Percentiles rank a stretch among this genome's conserved stretches.
These are phyloP conservation scores for Aspergillus melleus DNA, from an alignment of 2,329 filamentous ascomycete genomes.

Conservation along the genomic window DNA sequence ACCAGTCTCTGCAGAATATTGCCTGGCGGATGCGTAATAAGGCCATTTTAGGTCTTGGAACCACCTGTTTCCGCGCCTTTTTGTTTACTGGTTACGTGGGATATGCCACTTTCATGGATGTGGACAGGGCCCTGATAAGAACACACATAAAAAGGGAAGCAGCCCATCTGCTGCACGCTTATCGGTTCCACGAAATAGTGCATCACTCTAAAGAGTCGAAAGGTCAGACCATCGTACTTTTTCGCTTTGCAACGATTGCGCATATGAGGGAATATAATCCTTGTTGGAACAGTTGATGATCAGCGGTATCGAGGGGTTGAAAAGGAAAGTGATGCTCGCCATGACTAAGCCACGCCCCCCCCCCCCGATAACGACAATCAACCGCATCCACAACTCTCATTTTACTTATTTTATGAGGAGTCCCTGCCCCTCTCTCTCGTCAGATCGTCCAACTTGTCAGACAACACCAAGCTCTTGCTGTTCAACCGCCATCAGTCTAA, in stretches of 20 bases:
- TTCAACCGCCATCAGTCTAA: background rate
- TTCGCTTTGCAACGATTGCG: background rate
- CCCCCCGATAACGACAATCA: too few species aligned
- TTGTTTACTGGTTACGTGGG: background rate
- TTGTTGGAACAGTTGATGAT: background rate
- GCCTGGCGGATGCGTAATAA: background rate
- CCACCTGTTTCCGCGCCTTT: background rate
- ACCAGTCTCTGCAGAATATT: background rate
- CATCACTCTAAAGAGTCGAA: background rate
- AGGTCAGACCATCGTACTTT: background rate
- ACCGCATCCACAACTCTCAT: background rate
- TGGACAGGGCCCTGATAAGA: background rate
- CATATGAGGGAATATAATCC: background rate
- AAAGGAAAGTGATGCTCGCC: background rate
- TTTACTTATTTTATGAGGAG: background rate
- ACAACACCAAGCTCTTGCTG: background rate
- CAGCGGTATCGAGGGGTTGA: background rate
- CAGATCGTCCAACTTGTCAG: background rate
- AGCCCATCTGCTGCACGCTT: background rate
- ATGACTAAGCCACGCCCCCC: background rate
- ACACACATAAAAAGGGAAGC: background rate
- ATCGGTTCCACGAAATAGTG: background rate
- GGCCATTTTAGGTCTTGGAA: background rate
- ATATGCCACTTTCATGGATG: background rate
- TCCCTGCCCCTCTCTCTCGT: background rate